These are phyloP conservation scores for Aspergillus affinis DNA, from an alignment of 495 filamentous ascomycete species.

Conservation along the genomic window DNA sequence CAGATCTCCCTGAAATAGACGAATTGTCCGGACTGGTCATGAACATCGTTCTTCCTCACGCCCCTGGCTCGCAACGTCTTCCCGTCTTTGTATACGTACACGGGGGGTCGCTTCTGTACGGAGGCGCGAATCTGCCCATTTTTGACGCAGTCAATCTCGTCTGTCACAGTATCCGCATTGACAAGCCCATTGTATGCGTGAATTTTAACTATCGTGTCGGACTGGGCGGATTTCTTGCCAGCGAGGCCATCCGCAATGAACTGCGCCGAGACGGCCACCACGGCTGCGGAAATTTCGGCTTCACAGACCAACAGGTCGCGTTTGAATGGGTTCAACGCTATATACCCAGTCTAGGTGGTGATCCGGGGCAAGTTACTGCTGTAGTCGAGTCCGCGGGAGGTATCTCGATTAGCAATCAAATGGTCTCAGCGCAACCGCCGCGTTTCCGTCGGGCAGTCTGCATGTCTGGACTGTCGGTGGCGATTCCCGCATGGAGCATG, in stretches of 20 bases:
- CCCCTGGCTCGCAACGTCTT: constrained; percentile 5
- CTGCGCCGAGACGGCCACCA: constrained; percentile 23
- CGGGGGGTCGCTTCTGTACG: constrained; percentile 32
- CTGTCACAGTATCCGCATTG: constrained; percentile 22
- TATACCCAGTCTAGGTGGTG: constrained; percentile 59
- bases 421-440: constrained; percentile 29
- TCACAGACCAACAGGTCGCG: constrained; percentile 33
- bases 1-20: constrained; percentile 10
- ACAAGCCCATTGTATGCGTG: constrained; percentile 25
- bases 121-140: constrained; percentile 29
- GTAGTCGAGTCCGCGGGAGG: constrained; percentile 66
- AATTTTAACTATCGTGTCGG: constrained; percentile 35
- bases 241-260: constrained; percentile 17
- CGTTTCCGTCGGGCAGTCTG: constrained; percentile 28
- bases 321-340: constrained; percentile 40
- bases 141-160: constrained; percentile 33
- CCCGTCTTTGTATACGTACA: constrained; percentile 34
- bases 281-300: constrained; percentile 32
- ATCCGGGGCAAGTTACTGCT: constrained; percentile 61
- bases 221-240: constrained; percentile 31
- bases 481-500: constrained; percentile 29
- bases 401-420: constrained; percentile 60
- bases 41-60: constrained; percentile 30
- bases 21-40: constrained; percentile 30
- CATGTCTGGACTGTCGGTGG: constrained; percentile 27